Base-by-base conservation (phyloP, 2,329 filamentous ascomycete genomes). In the Juglanconis oblonga region DNA sequence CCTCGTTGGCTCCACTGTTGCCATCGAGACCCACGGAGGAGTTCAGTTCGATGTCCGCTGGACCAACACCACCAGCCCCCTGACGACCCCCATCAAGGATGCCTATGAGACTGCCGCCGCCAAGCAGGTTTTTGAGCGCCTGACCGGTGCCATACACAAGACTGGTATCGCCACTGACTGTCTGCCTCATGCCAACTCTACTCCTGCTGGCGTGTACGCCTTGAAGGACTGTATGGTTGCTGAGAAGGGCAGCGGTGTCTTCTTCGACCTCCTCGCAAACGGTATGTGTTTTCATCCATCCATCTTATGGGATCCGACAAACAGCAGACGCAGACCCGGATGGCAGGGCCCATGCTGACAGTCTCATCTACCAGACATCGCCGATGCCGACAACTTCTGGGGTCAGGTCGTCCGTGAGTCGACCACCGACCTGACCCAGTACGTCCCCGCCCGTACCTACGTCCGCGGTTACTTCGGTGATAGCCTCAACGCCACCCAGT, bases 351-450 rank as follows among this genome's bases (percentile, higher is more conserved):
- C 24, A 24, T 24, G 24, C 24, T 24, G 24, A 24, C 24, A 24
- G 24, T 24, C 24, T 24, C 24, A 2, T 24, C 24, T 24, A 24
- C 24, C 24, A 24, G 24, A 69, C 47, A 64, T 66, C 4, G 68
- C 63, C 29, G 68, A 71, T 32, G 68, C 70, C 7, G 69, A 71
- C 62, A 68, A 70, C 60, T 71, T 70, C 56, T 61, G 63, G 42
- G 70, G 70, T 52, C 48, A 67, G 6, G 69, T 68, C 2, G 58
- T 58, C 5, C 38, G 53, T 17, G 62, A 55, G 4, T 52, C 54
- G 17, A 13, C 62, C 3, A 53, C 55, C 3, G 64, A 65, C 2
- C 40, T 31, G 5, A 36, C 38, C 24, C 32, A 47, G 31, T 55
- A 31, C 38, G 17, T 47, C 7, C 11, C 52, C n/a, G 52, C 52